Conservation (phyloP, 345 rosid genomes). For the Citrus mangshanensis region DNA sequence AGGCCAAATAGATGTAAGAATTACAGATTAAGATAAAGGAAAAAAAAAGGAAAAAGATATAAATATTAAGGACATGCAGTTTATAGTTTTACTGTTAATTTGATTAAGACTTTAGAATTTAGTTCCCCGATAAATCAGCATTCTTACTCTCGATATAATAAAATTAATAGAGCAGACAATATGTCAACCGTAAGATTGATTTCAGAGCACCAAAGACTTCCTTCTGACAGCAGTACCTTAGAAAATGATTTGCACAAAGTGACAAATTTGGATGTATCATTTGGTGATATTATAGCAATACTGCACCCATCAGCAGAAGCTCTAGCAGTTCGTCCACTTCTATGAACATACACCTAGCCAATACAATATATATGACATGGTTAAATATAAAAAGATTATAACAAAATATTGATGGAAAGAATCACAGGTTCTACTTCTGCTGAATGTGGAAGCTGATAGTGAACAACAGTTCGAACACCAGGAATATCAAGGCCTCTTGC, state of each 20-base stretch:
- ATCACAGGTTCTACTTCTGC: conserved; percentile 45
- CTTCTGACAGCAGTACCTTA: conserved; percentile 46
- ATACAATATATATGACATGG: conserved; percentile 1
- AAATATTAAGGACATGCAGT: neutral
- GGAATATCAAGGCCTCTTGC: conserved; percentile 98
- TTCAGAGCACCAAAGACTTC: conserved; percentile 4
- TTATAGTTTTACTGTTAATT: neutral
- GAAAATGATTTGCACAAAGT: conserved; percentile 86
- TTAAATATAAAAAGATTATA: conserved; percentile 1
- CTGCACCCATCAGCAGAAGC: conserved; percentile 94
- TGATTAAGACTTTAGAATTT: conserved; percentile 7
- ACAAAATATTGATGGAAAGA: conserved; percentile 4
- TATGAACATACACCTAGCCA: conserved; percentile 83
- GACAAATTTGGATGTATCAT: conserved; percentile 78
- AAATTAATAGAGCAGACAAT: neutral
- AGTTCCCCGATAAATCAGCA: neutral
- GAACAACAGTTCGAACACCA: conserved; percentile 88
- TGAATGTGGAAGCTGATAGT: conserved; percentile 98
- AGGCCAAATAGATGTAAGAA: neutral
- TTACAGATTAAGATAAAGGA: neutral
- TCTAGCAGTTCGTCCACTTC: conserved; percentile 99
- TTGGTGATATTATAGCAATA: conserved; percentile 77
- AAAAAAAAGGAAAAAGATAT: neutral
- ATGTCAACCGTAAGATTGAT: neutral
- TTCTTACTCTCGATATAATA: neutral